These are phyloP conservation scores for Pisolithus microcarpus DNA, from an alignment of 768 basidiomycete genomes.

Conservation along the genomic window DNA sequence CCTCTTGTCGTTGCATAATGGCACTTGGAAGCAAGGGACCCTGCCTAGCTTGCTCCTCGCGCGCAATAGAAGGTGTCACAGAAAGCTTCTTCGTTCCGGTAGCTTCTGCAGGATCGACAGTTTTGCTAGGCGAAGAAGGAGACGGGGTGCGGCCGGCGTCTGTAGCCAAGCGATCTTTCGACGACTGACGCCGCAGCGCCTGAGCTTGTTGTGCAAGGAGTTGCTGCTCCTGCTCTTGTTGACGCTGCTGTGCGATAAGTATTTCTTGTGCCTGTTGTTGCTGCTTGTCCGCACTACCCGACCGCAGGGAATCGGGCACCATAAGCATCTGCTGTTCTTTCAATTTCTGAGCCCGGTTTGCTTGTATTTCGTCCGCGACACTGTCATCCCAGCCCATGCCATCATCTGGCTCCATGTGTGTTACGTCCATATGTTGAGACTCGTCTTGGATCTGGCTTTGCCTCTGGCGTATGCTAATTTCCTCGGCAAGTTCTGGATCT, in stretches of 20 bases:
- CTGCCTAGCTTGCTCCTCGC: conserved; percentile 36
- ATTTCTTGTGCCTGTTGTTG: conserved; percentile 23
- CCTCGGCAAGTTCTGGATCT: conserved; percentile 54
- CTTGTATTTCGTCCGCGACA: conserved; percentile 46
- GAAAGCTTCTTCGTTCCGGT: conserved; percentile 73
- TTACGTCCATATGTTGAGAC: conserved; percentile 22
- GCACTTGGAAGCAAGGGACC: conserved; percentile 33
- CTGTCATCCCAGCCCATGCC: conserved; percentile 85
- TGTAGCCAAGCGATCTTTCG: conserved; percentile 40
- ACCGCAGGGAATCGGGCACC: conserved; percentile 31
- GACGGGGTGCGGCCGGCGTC: conserved; percentile 24
- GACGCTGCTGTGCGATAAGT: conserved; percentile 27
- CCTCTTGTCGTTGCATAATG: conserved; percentile 41
- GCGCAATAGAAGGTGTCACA: conserved; percentile 71
- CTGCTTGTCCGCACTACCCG: conserved; percentile 24
- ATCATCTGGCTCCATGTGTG: conserved; percentile 65
- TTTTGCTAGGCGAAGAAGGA: conserved; percentile 21
- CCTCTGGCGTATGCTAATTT: conserved; percentile 39
- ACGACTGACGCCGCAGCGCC: conserved; percentile 35
- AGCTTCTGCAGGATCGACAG: conserved; percentile 60
- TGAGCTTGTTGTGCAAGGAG: conserved; percentile 12
- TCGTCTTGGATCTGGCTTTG: conserved; percentile 29
- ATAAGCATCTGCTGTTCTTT: conserved; percentile 14
- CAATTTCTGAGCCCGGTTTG: conserved; percentile 22
- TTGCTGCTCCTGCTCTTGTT: conserved; percentile 29